phyloP scores from a whole-genome alignment of 345 rosid species.

The Sapria himalayana region DNA sequence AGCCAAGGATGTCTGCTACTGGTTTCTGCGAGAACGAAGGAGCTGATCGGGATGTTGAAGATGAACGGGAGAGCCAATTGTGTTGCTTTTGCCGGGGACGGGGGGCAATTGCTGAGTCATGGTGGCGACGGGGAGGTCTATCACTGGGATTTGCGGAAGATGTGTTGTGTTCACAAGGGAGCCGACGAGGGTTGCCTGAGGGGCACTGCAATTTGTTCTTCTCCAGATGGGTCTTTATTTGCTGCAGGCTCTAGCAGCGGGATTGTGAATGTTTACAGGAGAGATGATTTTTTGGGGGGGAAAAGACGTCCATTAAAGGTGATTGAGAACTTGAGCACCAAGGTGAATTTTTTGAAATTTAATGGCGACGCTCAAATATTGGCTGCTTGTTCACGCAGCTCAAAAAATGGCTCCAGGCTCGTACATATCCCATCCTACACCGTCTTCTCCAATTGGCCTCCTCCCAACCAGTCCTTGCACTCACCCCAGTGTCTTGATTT shows the following conservation, averaged over 20 bases:
- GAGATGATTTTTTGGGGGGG: slow-evolving; percentile 62
- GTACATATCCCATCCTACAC: slow-evolving; percentile 50
- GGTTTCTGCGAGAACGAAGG: slow-evolving; percentile 70
- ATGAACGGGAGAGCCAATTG: slow-evolving; percentile 78
- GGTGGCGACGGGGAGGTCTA: slow-evolving; percentile 89
- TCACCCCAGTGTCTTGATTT: slow-evolving; percentile 77
- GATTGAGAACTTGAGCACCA: slow-evolving; percentile 63
- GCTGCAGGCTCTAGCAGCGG: slow-evolving; percentile 85
- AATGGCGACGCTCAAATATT: slow-evolving; percentile 64
- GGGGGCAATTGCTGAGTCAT: slow-evolving; percentile 50
- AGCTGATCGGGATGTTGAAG: slow-evolving; percentile 63
- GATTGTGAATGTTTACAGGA: slow-evolving; percentile 66
- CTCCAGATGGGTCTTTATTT: slow-evolving; percentile 34
- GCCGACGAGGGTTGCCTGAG: slow-evolving; percentile 72
- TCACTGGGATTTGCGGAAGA: slow-evolving; percentile 78
- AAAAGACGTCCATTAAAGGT: slow-evolving; percentile 59
- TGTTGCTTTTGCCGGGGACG: slow-evolving; percentile 51
- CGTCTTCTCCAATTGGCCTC: slow-evolving; percentile 70
- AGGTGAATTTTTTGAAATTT: slow-evolving; percentile 60
- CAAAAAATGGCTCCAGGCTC: slow-evolving; percentile 57
- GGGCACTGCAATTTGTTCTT: slow-evolving; percentile 52
- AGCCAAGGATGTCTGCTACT: slow-evolving; percentile 71
- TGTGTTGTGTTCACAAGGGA: slow-evolving; percentile 58
- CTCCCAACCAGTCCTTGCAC: slow-evolving; percentile 26
- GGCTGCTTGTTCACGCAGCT: slow-evolving; percentile 58